Conservation (phyloP, 768 basidiomycete genomes). For the Jaapia argillacea region DNA sequence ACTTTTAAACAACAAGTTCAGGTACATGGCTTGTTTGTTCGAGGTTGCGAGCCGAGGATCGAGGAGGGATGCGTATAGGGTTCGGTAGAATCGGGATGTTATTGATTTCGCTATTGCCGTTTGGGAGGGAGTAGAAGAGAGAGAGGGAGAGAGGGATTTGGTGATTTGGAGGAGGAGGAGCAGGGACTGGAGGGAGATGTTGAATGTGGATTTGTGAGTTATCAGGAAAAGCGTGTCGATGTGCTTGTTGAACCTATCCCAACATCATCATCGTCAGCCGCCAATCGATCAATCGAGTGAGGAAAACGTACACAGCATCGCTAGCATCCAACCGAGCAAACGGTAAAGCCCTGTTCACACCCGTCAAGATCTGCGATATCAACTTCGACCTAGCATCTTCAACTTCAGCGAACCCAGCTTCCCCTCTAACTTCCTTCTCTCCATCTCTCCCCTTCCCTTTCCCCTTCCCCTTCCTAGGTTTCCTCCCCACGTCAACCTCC, state of each 20-base stretch:
- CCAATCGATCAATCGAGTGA: neutral
- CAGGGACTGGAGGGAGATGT: slow-evolving; percentile 89
- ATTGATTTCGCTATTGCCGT: slow-evolving; percentile 40
- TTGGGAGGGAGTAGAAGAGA: slow-evolving; percentile 26
- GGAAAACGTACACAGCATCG: slow-evolving; percentile 43
- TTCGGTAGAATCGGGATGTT: slow-evolving; percentile 63
- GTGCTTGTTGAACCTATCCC: slow-evolving; percentile 67
- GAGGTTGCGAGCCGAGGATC: slow-evolving; percentile 74
- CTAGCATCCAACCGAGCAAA: slow-evolving; percentile 76
- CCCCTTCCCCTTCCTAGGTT: slow-evolving; percentile 20
- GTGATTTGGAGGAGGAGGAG: slow-evolving; percentile 81
- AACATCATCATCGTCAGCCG: slow-evolving; percentile 2
- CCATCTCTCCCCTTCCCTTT: slow-evolving; percentile 22
- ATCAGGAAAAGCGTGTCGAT: slow-evolving; percentile 92
- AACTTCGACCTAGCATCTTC: slow-evolving; percentile 76
- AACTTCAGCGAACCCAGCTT: slow-evolving; percentile 62
- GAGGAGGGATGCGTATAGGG: slow-evolving; percentile 82
- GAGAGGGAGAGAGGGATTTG: slow-evolving; percentile 34
- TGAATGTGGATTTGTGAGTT: slow-evolving; percentile 94
- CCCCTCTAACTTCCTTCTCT: slow-evolving; percentile 40
- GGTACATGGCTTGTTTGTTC: slow-evolving; percentile 93
- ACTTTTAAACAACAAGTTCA: slow-evolving; percentile 88
- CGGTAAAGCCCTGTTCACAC: slow-evolving; percentile 90
- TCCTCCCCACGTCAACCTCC: too few species aligned
- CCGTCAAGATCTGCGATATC: slow-evolving; percentile 84